Evolutionary conservation across 2,329 filamentous ascomycete species (phyloP).

Genomic region (Ophiocordyceps robertsii): DNA sequence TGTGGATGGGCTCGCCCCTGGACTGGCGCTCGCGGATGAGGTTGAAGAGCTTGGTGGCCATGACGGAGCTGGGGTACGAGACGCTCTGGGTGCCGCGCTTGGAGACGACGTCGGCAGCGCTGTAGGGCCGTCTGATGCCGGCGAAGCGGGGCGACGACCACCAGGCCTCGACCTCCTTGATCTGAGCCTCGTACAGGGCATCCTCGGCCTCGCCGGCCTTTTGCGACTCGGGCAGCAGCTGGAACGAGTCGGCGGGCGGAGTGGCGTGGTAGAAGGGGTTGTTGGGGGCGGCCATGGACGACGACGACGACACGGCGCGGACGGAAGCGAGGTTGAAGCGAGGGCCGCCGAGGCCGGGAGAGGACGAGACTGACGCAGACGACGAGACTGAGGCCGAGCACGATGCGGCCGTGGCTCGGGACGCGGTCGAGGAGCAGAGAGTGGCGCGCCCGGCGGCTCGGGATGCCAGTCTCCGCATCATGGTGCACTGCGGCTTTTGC

Average conservation of each 20-base stretch:
- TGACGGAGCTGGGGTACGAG: constrained; percentile 81
- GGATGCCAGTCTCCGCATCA: not conserved
- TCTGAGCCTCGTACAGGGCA: constrained; percentile 68
- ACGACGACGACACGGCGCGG: constrained; percentile 17
- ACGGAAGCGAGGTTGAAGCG: constrained; percentile 1
- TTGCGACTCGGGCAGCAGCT: constrained; percentile 62
- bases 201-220: constrained; percentile 78
- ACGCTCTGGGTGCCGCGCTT: constrained; percentile 84
- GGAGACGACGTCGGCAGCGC: constrained; percentile 78
- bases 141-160: constrained; percentile 76
- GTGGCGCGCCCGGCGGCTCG: not conserved
- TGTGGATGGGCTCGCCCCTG: constrained; percentile 81
- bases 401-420: not conserved
- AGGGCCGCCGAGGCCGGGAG: not conserved
- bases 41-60: constrained; percentile 91
- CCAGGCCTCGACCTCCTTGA: constrained; percentile 79
- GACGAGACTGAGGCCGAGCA: not conserved
- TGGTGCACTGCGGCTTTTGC: not conserved
- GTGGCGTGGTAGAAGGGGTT: constrained; percentile 16
- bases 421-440: not conserved
- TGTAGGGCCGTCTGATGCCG: constrained; percentile 86
- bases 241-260: constrained; percentile 61
- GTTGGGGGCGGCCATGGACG: constrained; percentile 14
- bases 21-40: constrained; percentile 65
- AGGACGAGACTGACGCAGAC: not conserved